phyloP scores from a whole-genome alignment of 2,329 filamentous ascomycete genomes.

The Lachnum nothofagi region DNA sequence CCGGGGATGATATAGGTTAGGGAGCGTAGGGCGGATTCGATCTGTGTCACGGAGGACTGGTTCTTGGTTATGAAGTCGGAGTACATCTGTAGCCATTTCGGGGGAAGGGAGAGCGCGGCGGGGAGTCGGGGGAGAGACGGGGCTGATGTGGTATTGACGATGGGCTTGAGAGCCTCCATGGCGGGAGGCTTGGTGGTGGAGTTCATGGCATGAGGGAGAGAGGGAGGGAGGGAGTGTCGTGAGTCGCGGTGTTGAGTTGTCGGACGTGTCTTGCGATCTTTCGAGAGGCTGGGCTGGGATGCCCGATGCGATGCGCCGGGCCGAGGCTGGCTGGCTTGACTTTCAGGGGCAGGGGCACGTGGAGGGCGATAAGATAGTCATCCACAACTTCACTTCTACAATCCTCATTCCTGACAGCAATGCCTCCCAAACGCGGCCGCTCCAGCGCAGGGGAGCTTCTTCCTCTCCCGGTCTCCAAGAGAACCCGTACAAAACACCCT shows the following conservation, averaged over 20 bases:
- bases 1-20: slow-evolving; percentile 94
- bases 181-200: background rate
- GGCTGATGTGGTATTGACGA: background rate
- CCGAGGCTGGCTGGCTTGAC: too few relatives aligned
- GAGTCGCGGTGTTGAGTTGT: background rate
- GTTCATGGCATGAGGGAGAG: background rate
- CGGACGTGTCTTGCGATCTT: background rate
- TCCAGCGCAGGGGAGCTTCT: slow-evolving; percentile 12
- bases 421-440: slow-evolving; percentile 24
- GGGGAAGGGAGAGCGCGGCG: slow-evolving; percentile 52
- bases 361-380: slow-evolving; percentile 1
- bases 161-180: slow-evolving; percentile 11
- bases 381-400: background rate
- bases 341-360: too few relatives aligned
- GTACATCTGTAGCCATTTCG: slow-evolving; percentile 67
- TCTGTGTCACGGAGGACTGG: slow-evolving; percentile 85
- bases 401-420: background rate
- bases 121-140: slow-evolving; percentile 30
- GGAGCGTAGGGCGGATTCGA: slow-evolving; percentile 87
- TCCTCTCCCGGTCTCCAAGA: slow-evolving; percentile 14
- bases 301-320: too few relatives aligned
- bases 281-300: too few relatives aligned
- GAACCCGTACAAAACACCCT: slow-evolving; percentile 16
- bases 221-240: background rate
- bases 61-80: slow-evolving; percentile 93